A percentile compares a stretch with the other conserved stretches of the same genome.
Conservation (phyloP, 345 rosid species). For the Diplotaxis tenuifolia region DNA sequence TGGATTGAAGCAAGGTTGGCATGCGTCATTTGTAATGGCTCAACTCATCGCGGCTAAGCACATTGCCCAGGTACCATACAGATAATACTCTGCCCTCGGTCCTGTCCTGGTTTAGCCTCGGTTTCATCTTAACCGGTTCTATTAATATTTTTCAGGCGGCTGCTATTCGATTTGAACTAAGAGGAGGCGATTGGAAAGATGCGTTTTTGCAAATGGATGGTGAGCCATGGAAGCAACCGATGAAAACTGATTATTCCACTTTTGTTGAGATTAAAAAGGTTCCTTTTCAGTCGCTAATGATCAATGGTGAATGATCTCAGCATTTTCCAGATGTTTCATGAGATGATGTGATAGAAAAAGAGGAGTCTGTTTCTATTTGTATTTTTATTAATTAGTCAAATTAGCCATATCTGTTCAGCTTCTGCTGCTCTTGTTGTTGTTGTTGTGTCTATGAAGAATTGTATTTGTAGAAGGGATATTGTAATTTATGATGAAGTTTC, state of each 20-base stretch:
- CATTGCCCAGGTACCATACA: slow-evolving; percentile 92
- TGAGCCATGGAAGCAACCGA: slow-evolving; percentile 92
- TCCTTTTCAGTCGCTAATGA: slow-evolving; percentile 68
- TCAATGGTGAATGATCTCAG: slow-evolving; percentile 49
- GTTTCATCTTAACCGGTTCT: background rate
- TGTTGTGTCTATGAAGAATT: slow-evolving; percentile 3
- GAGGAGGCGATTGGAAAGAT: slow-evolving; percentile 86
- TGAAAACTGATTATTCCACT: slow-evolving; percentile 68
- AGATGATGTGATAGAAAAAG: background rate
- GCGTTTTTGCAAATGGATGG: slow-evolving; percentile 98
- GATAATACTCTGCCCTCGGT: background rate
- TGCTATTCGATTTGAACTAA: slow-evolving; percentile 77
- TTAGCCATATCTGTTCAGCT: slow-evolving; percentile 10
- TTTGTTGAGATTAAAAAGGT: slow-evolving; percentile 79
- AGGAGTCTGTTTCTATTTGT: background rate
- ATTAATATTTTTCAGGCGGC: slow-evolving; percentile 55
- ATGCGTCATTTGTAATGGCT: slow-evolving; percentile 97
- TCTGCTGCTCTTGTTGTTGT: background rate
- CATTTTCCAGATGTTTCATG: background rate
- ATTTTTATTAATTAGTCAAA: slow-evolving; percentile 17
- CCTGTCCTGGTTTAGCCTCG: background rate
- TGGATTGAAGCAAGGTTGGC: slow-evolving; percentile 98
- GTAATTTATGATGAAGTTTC: background rate
- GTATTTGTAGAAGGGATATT: background rate
- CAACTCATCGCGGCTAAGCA: slow-evolving; percentile 92